These are phyloP conservation scores for Misopates orontium DNA, from an alignment of 257 asterid genomes.

Conservation along the genomic window DNA sequence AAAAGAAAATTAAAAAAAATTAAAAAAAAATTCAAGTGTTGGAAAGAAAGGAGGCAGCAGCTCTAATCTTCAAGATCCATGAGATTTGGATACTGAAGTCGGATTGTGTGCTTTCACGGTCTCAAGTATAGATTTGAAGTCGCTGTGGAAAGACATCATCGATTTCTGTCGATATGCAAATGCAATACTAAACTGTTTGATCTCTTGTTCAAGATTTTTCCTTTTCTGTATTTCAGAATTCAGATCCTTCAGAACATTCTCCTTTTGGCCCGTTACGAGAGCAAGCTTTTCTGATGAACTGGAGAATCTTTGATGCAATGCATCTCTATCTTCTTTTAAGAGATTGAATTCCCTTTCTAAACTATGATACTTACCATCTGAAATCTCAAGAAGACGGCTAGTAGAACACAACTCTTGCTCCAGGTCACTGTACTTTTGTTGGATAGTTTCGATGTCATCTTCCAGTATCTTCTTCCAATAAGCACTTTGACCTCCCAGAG, in stretches of 20 bases:
- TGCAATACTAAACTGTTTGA: conserved; percentile 56
- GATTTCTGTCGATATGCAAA: conserved; percentile 68
- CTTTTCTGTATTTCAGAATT: conserved; percentile 63
- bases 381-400: conserved; percentile 52
- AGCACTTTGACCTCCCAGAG: conserved; percentile 72
- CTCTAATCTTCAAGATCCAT: conserved; percentile 42
- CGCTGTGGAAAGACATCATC: conserved; percentile 50
- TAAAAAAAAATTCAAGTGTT: background rate
- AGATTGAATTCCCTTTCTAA: conserved; percentile 63
- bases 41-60: conserved; percentile 7
- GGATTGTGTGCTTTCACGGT: conserved; percentile 53
- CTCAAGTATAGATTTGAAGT: conserved; percentile 60
- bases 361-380: conserved; percentile 56
- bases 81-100: conserved; percentile 62
- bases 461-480: conserved; percentile 75
- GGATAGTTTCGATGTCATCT: conserved; percentile 45
- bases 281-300: conserved; percentile 51
- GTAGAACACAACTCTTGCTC: conserved; percentile 49
- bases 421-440: conserved; percentile 54
- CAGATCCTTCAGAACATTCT: conserved; percentile 53
- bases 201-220: conserved; percentile 73
- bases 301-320: conserved; percentile 35
- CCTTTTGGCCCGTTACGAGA: conserved; percentile 56
- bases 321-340: conserved; percentile 67
- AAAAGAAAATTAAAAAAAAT: conserved; percentile 3